Conservation (phyloP, 768 basidiomycete genomes). For the Hypholoma sublateritium region DNA sequence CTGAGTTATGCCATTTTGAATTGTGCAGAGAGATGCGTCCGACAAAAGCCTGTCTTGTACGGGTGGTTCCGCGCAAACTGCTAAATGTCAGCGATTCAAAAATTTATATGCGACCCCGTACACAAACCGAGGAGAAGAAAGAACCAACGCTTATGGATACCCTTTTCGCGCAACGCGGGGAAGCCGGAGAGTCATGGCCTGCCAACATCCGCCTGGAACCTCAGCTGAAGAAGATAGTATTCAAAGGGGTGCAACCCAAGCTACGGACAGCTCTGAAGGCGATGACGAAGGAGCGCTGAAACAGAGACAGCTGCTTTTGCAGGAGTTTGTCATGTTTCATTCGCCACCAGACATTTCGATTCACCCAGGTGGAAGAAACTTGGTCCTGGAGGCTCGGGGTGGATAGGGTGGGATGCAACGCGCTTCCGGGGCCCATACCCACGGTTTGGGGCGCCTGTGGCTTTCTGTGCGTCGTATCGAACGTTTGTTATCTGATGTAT, state of each 20-base stretch:
- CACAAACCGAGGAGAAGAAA: slow-evolving; percentile 33
- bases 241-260: slow-evolving; percentile 36
- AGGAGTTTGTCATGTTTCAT: background rate
- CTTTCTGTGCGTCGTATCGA: slow-evolving; percentile 1
- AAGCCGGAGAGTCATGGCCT: slow-evolving; percentile 39
- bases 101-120: slow-evolving; percentile 31
- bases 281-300: slow-evolving; percentile 42
- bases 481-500: slow-evolving; percentile 1
- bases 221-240: slow-evolving; percentile 38
- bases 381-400: background rate
- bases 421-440: background rate
- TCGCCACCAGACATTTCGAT: background rate
- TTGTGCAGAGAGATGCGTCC: slow-evolving; percentile 31
- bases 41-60: slow-evolving; percentile 33
- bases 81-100: slow-evolving; percentile 27
- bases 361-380: background rate
- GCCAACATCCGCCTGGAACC: slow-evolving; percentile 46
- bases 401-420: background rate
- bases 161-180: slow-evolving; percentile 32
- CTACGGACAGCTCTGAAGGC: slow-evolving; percentile 38
- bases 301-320: background rate
- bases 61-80: slow-evolving; percentile 34
- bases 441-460: background rate
- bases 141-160: slow-evolving; percentile 35
- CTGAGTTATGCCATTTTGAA: background rate